These are phyloP conservation scores for Quambalaria eucalypti DNA, from an alignment of 1,284 basidiomycete genomes.

Conservation along the genomic window DNA sequence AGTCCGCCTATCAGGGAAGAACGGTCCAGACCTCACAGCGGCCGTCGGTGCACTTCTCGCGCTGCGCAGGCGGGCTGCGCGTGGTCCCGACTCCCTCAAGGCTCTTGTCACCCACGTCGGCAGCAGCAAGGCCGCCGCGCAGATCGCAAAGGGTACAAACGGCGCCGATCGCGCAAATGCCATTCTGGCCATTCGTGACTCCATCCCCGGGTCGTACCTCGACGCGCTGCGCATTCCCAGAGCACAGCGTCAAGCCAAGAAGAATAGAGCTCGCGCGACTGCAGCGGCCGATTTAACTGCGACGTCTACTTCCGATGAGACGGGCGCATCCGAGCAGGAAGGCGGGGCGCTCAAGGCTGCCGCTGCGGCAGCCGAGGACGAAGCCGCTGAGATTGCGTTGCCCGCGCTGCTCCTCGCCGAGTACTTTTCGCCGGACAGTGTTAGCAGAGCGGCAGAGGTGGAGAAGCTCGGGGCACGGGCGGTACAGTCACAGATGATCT, in stretches of 20 bases:
- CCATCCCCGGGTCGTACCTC: conserved; percentile 15
- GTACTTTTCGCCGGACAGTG: background rate
- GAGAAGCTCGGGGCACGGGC: too few relatives aligned
- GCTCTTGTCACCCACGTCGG: too few relatives aligned
- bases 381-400: background rate
- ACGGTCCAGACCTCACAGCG: background rate
- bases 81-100: too few relatives aligned
- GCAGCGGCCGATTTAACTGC: background rate
- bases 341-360: too few relatives aligned
- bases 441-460: background rate
- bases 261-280: background rate
- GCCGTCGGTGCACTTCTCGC: background rate
- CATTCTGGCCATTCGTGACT: background rate
- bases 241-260: background rate
- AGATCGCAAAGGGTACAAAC: too few relatives aligned
- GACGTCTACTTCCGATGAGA: background rate
- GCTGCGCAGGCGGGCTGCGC: background rate
- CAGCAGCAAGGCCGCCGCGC: too few relatives aligned
- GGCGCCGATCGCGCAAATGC: background rate
- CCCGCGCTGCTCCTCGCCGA: background rate
- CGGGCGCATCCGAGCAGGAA: background rate
- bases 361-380: background rate
- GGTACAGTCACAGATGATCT: too few relatives aligned
- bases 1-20: background rate
- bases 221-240: background rate